Evolutionary conservation across 441 rosid genomes (phyloP).

Genomic region (Populus hybrid): DNA sequence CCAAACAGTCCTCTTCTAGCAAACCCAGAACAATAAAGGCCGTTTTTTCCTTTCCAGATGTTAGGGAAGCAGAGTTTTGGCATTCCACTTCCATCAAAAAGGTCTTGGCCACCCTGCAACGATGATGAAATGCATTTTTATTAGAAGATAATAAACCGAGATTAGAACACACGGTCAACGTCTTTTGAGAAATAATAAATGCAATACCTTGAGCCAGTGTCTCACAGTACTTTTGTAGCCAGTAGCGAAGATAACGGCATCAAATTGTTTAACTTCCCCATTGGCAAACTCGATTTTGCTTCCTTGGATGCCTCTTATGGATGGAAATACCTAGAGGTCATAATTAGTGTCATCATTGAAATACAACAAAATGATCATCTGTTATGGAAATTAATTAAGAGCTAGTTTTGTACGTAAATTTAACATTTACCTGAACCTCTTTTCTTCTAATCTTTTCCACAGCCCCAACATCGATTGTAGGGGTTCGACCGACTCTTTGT

Average conservation of each 20-base stretch:
- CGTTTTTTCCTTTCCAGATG: neutral
- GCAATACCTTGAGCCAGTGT: conserved; percentile 43
- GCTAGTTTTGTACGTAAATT: no score
- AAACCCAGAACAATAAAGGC: neutral
- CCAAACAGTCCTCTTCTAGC: neutral
- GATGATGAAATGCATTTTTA: neutral
- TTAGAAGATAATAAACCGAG: neutral
- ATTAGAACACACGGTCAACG: no score
- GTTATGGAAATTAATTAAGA: no score
- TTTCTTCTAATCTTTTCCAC: no score
- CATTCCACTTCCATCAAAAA: neutral
- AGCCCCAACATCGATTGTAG: no score
- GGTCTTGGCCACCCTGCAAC: neutral
- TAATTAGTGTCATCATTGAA: neutral
- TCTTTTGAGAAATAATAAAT: no score
- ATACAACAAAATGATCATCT: neutral
- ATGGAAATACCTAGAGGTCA: conserved; percentile 20
- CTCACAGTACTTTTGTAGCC: conserved; percentile 42
- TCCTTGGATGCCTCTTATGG: conserved; percentile 26
- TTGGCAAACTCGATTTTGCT: conserved; percentile 23
- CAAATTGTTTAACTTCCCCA: conserved; percentile 17
- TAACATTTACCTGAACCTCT: no score
- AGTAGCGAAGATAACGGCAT: conserved; percentile 43
- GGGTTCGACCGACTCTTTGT: no score
- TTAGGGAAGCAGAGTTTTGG: neutral